Evolutionary conservation across 2,329 filamentous ascomycete species (phyloP).

Genomic region (Epichloe sp.): DNA sequence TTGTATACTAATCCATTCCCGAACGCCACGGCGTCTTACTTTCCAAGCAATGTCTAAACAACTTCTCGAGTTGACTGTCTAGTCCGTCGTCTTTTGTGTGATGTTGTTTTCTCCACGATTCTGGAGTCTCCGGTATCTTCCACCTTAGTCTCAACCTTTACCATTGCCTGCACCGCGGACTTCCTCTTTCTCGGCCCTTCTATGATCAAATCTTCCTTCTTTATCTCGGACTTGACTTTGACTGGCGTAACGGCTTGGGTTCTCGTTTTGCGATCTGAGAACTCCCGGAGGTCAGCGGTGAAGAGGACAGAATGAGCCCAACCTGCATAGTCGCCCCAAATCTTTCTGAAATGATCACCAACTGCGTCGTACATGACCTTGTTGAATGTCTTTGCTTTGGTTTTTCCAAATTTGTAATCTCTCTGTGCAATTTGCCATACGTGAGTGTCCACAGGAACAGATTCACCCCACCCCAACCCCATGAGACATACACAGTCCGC

Average conservation of each 20-base stretch:
- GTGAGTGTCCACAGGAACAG: conserved; percentile 93
- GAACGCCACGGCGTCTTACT: background rate
- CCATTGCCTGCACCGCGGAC: conserved; percentile 7
- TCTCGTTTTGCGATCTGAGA: conserved; percentile 48
- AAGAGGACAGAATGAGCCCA: conserved; percentile 98
- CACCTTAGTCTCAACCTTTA: conserved; percentile 9
- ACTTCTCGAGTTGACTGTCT: conserved; percentile 2
- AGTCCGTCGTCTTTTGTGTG: conserved; percentile 18
- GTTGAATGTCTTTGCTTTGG: conserved; percentile 72
- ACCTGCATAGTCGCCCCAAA: conserved; percentile 90
- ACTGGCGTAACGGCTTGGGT: background rate
- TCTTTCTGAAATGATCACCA: conserved; percentile 71
- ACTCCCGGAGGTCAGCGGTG: conserved; percentile 78
- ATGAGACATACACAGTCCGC: conserved; percentile 94
- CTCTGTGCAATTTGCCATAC: conserved; percentile 97
- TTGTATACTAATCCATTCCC: too few species aligned
- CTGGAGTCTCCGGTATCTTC: conserved; percentile 12
- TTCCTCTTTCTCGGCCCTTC: conserved; percentile 17
- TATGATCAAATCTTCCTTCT: conserved; percentile 13
- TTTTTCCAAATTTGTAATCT: conserved; percentile 86
- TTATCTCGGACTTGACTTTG: conserved; percentile 5
- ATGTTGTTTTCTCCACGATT: conserved; percentile 11
- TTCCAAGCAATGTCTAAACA: background rate
- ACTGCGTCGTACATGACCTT: conserved; percentile 83
- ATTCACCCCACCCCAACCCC: conserved; percentile 90